phyloP scores from a whole-genome alignment of 2,329 filamentous ascomycete genomes.

The Onygenales sp. region DNA sequence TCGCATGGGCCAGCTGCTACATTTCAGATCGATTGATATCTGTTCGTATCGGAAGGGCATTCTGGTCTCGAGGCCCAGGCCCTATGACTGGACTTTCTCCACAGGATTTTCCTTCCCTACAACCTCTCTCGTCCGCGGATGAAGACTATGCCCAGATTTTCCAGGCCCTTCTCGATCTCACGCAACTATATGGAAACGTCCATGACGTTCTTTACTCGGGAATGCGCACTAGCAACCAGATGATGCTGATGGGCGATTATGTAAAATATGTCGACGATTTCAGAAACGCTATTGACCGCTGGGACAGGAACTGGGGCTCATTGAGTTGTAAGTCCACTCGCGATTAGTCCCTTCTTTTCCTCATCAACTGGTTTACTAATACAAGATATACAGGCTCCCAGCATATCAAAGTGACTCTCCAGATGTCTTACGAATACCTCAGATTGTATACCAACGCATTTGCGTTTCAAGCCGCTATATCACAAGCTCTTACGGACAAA shows the following conservation, averaged over 20 bases:
- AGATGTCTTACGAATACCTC: slow-evolving; percentile 64
- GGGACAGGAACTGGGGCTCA: slow-evolving; percentile 62
- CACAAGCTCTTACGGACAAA: slow-evolving; percentile 37
- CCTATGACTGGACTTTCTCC: slow-evolving; percentile 55
- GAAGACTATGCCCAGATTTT: slow-evolving; percentile 62
- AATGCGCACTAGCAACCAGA: slow-evolving; percentile 58
- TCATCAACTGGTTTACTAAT: background rate
- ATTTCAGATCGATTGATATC: slow-evolving; percentile 60
- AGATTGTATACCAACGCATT: slow-evolving; percentile 67
- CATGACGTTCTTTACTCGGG: slow-evolving; percentile 66
- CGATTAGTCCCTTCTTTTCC: background rate
- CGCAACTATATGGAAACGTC: slow-evolving; percentile 63
- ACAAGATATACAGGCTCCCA: slow-evolving; percentile 42
- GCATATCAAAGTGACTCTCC: slow-evolving; percentile 56
- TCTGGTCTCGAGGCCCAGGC: slow-evolving; percentile 64
- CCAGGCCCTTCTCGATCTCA: slow-evolving; percentile 61
- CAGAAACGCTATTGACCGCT: slow-evolving; percentile 56
- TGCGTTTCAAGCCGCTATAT: slow-evolving; percentile 62
- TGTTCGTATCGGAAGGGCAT: slow-evolving; percentile 61
- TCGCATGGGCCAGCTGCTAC: slow-evolving; percentile 62
- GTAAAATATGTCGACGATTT: slow-evolving; percentile 70
- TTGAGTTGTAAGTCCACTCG: slow-evolving; percentile 44
- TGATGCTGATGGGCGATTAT: slow-evolving; percentile 62
- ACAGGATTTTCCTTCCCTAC: slow-evolving; percentile 58
- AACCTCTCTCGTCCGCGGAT: slow-evolving; percentile 47